These are phyloP conservation scores for Syncephalis plumigaleata DNA, from an alignment of 371 early-diverging fungal species.

Conservation along the genomic window DNA sequence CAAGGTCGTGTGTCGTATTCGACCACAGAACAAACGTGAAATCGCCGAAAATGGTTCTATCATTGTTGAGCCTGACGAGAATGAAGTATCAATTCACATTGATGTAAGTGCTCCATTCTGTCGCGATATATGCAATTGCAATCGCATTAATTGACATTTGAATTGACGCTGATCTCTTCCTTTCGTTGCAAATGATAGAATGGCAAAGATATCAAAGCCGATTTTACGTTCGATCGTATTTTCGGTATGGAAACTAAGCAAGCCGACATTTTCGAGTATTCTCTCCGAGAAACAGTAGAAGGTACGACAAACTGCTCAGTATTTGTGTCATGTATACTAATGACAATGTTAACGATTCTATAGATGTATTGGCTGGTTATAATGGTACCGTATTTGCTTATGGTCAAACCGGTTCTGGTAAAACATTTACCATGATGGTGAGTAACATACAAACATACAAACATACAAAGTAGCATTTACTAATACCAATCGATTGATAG, in stretches of 20 bases:
- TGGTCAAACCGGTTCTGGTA: conserved; percentile 96
- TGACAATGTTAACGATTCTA: background rate
- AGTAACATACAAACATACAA: background rate
- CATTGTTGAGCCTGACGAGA: conserved; percentile 66
- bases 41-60: conserved; percentile 74
- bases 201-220: conserved; percentile 52
- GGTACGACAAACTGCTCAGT: conserved; percentile 25
- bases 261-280: conserved; percentile 70
- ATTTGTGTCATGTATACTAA: background rate
- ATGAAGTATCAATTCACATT: conserved; percentile 15
- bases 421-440: conserved; percentile 99
- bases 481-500: conserved; percentile 47
- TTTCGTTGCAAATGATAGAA: conserved; percentile 25
- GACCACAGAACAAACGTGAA: conserved; percentile 88
- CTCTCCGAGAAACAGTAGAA: conserved; percentile 79
- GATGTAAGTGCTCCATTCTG: conserved; percentile 2
- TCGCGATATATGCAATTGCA: background rate
- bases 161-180: no score
- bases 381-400: conserved; percentile 99
- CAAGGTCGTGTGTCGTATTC: conserved; percentile 91
- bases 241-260: conserved; percentile 74
- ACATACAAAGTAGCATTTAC: background rate
- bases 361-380: conserved; percentile 65
- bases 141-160: background rate
- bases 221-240: conserved; percentile 78